phyloP scores from a whole-genome alignment of 164 flowering plant species.

The Litsea cubeba region DNA sequence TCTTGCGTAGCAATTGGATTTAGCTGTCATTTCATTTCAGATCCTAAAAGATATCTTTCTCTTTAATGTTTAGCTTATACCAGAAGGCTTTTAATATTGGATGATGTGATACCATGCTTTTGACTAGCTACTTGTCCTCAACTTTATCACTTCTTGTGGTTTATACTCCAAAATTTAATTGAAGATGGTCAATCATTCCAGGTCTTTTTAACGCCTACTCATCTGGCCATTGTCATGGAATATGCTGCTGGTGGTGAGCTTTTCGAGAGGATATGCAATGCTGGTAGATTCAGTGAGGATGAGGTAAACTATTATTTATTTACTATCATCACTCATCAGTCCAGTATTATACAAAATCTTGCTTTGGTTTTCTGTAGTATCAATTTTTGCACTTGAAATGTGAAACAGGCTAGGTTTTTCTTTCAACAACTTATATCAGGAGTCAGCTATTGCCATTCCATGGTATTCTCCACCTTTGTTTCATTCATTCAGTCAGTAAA shows the following conservation, averaged over 20 bases:
- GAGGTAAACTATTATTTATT: conserved; percentile 43
- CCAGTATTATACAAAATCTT: neutral
- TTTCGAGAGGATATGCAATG: conserved; percentile 69
- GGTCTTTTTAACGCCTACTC: conserved; percentile 76
- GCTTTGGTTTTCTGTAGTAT: neutral
- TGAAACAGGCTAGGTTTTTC: conserved; percentile 70
- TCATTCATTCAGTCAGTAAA: neutral
- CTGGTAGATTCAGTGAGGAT: conserved; percentile 83
- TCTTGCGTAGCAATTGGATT: too few species aligned
- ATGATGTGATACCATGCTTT: neutral
- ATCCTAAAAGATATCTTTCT: too few species aligned
- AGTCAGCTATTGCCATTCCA: conserved; percentile 89
- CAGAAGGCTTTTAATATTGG: too few species aligned
- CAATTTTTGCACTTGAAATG: neutral
- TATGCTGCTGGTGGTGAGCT: conserved; percentile 91
- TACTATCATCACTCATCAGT: neutral
- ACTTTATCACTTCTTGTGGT: neutral
- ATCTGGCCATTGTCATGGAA: conserved; percentile 86
- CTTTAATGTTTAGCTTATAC: too few species aligned
- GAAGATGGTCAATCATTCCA: conserved; percentile 20
- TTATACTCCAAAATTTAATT: neutral
- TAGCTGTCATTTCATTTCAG: too few species aligned
- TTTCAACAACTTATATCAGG: conserved; percentile 96
- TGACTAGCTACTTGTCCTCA: neutral
- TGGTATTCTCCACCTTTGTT: conserved; percentile 36